These are phyloP conservation scores for Pseudopediastrum boryanum DNA, from an alignment of 139 green algal genomes.

Conservation along the genomic window DNA sequence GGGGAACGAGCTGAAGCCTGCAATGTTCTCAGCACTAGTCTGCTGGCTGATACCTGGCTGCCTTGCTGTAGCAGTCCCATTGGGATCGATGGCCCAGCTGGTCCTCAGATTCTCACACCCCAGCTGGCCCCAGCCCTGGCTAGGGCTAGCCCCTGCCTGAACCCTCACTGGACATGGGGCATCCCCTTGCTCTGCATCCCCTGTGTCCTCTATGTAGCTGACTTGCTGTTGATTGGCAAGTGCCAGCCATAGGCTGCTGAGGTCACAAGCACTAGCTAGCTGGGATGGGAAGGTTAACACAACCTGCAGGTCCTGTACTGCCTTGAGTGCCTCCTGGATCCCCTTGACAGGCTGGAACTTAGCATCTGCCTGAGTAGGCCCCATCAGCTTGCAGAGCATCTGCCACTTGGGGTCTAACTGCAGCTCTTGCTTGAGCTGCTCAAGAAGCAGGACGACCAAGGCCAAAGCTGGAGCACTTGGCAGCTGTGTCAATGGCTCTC, in stretches of 20 bases:
- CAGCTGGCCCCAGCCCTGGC: neutral
- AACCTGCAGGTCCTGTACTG: constrained; percentile 23
- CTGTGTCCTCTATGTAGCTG: neutral
- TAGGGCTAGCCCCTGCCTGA: neutral
- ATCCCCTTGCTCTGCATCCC: neutral
- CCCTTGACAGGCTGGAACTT: constrained; percentile 26
- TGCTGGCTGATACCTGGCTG: neutral
- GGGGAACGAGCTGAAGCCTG: neutral
- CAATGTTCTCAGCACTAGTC: neutral
- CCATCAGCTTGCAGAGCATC: constrained; percentile 28
- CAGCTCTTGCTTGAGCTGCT: constrained; percentile 28
- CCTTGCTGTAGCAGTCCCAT: neutral
- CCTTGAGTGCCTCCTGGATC: constrained; percentile 29
- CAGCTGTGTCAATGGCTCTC: neutral
- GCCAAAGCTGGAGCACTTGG: neutral
- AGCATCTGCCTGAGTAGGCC: constrained; percentile 17
- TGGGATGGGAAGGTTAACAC: constrained; percentile 1
- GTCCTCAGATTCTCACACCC: neutral
- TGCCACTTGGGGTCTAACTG: constrained; percentile 32
- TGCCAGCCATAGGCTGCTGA: constrained; percentile 11
- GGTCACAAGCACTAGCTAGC: constrained; percentile 4
- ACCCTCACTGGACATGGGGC: neutral
- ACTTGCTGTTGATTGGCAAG: constrained; percentile 1
- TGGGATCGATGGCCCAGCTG: neutral
- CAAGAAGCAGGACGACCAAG: constrained; percentile 14